These are phyloP conservation scores for Salix purpurea DNA, from an alignment of 345 rosid species.

Conservation along the genomic window DNA sequence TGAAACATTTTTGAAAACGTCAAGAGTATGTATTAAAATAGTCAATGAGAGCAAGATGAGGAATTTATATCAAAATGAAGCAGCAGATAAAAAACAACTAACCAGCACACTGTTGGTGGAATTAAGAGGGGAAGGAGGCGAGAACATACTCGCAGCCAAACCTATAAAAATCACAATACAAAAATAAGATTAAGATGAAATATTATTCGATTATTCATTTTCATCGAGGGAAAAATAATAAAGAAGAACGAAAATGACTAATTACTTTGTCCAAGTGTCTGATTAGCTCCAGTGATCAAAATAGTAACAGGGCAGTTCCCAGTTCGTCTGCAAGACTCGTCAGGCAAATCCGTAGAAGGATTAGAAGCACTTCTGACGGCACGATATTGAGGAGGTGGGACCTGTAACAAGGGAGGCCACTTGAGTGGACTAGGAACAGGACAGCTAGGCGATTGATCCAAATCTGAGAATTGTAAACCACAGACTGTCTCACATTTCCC, in stretches of 20 bases:
- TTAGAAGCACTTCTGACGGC: slow-evolving; percentile 44
- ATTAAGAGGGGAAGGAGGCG: slow-evolving; percentile 34
- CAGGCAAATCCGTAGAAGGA: slow-evolving; percentile 42
- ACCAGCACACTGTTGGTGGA: slow-evolving; percentile 49
- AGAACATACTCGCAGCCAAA: slow-evolving; percentile 48
- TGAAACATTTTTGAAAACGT: slow-evolving; percentile 35
- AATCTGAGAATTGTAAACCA: slow-evolving; percentile 52
- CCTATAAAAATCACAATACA: slow-evolving; percentile 31
- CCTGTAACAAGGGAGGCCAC: slow-evolving; percentile 80
- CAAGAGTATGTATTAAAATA: neutral
- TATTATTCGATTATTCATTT: neutral
- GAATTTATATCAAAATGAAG: neutral
- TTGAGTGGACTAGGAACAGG: slow-evolving; percentile 47
- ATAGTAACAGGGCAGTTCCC: slow-evolving; percentile 71
- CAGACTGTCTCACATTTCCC: slow-evolving; percentile 52
- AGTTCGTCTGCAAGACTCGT: slow-evolving; percentile 57
- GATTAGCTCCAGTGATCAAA: slow-evolving; percentile 67
- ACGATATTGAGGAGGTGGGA: slow-evolving; percentile 60
- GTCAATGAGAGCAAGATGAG: neutral
- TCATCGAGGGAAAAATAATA: neutral
- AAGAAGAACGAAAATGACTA: neutral
- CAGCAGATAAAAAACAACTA: slow-evolving; percentile 20
- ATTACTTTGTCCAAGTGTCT: slow-evolving; percentile 50
- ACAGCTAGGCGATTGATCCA: slow-evolving; percentile 50
- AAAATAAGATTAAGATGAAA: neutral